Percentiles rank a stretch among this genome's conserved stretches.
phyloP scores from a whole-genome alignment of 768 basidiomycete genomes.

The Rhizopogon roseolus region DNA sequence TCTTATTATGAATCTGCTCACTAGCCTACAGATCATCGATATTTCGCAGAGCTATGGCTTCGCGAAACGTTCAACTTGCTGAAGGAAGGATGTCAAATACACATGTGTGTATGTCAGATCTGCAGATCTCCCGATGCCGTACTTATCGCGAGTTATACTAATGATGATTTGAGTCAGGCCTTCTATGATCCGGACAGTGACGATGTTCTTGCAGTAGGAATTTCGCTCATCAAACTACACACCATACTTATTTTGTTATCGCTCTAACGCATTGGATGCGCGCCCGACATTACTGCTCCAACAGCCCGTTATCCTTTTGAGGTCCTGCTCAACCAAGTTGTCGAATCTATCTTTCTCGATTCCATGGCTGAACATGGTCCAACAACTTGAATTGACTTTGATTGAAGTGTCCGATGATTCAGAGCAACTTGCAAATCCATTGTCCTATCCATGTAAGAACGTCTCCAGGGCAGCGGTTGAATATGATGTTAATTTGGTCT shows the following conservation, averaged over 20 bases:
- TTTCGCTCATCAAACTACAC: neutral
- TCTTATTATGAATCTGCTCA: neutral
- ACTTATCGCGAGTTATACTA: neutral
- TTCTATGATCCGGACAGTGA: conserved; percentile 65
- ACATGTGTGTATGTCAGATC: conserved; percentile 49
- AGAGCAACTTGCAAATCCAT: conserved; percentile 26
- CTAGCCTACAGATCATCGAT: neutral
- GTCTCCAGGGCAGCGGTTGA: neutral
- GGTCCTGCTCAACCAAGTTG: conserved; percentile 41
- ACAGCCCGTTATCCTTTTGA: conserved; percentile 69
- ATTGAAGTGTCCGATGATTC: conserved; percentile 31
- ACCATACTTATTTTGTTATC: neutral
- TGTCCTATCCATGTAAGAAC: conserved; percentile 23
- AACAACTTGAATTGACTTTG: conserved; percentile 28
- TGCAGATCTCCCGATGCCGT: neutral
- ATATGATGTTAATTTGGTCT: neutral
- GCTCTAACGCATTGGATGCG: conserved; percentile 54
- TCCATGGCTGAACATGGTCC: conserved; percentile 28
- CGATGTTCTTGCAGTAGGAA: conserved; percentile 56
- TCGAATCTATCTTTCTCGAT: conserved; percentile 37
- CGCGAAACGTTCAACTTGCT: conserved; percentile 58
- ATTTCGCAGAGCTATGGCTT: conserved; percentile 68
- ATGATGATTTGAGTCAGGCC: conserved; percentile 36
- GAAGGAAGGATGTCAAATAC: conserved; percentile 61
- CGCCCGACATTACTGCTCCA: conserved; percentile 54